Base-by-base conservation (phyloP, 306 rosid species). In the Cucumis sativus region DNA sequence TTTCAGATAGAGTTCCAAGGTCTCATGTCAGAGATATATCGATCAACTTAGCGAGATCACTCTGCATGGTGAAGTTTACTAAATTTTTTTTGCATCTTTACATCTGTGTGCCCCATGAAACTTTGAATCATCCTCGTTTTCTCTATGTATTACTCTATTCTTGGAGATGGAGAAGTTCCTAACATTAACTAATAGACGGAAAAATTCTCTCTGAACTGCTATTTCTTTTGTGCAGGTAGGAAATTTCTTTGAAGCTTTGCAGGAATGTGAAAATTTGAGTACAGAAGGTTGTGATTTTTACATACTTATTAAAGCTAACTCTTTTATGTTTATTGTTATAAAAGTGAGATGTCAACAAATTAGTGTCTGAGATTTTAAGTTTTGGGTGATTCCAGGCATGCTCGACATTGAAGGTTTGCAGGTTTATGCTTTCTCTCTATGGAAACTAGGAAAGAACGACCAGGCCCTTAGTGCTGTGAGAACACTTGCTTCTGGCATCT, bases 1-100 rank as follows among this genome's bases (percentile, higher is more conserved):
- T 56, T 21, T 81, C 93, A 51, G 8, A 75, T 81, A 54, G 63
- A 83, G 82, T 75, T 82, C 76, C 84, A 80, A 88, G 83, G 78
- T 81, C 90, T 59, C 82, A 74, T 74, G 81, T 83, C 47, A 86
- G 79, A 78, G 95, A 91, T 79, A 78, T 94, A 75, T 83, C 97
- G 56, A 80, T 90, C 78, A 94, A 94, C 87, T 85, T 94, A 88
- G 96, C 95, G 49, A 87, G 97, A 69, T 82, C 95, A 54, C 96
- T 94, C 52, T 55, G n/a, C 75, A 82, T 21, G 70, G 80, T 63
- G 37, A 69, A 45, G 33, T 69, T 47, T 45, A 15, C 18, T 23
- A 8, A 21, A 39, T 66, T 41, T 7, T 47, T 47, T 8, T 21
- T 47, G 6, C 41, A 70, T 18, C 20, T 47, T 0, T 47, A 23